Evolutionary conservation across 495 filamentous ascomycete genomes (phyloP), one percentile per base, ranked within the genome.

Genomic region (Chaetomidium leptoderma): DNA sequence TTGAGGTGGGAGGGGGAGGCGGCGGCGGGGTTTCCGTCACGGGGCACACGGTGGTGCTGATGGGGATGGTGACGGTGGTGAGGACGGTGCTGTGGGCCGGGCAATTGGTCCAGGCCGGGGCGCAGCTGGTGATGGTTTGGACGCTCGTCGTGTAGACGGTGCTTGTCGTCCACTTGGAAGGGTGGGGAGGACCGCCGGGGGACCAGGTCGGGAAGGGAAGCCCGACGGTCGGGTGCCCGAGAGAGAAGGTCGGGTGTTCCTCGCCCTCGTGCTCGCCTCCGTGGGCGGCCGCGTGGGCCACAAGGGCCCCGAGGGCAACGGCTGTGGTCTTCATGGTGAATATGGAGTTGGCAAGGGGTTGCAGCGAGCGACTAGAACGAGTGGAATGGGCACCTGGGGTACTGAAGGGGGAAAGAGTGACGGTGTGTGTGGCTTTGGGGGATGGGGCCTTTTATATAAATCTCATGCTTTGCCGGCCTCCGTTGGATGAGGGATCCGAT

Each of bases 21-120:
- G 53, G 35, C 43, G 58, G 36, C 7, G 61, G 40, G 30, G 63
- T 63, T 46, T 58, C 60, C 9, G 63, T 63, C 46, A 72, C 60
- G 35, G 70, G 68, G 66, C 71, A 71, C 32, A 74, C 47, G 58
- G 69, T 71, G 42, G 73, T 74, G 63, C 66, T 70, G 49, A 68
- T 55, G 24, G 62, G 48, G 53, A 70, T 51, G 48, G 60, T 68
- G 21, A 74, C 63, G 47, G 66, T 75, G 6, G 73, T 72, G 27
- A 70, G 55, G 66, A 68, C 69, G 33, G 60, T 70, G 66, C 67
- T 57, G 45, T 68, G 42, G 42, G 61, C 62, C 42, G 70, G 50
- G 67, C 75, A 66, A 47, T 54, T 43, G 51, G 66, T 45, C 39
- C 62, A 23, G 36, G 45, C 19, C 11, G 67, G 63, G 10, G 52